Evolutionary conservation across 1,284 basidiomycete genomes (phyloP).

Genomic region (Fomitopsis palustris): DNA sequence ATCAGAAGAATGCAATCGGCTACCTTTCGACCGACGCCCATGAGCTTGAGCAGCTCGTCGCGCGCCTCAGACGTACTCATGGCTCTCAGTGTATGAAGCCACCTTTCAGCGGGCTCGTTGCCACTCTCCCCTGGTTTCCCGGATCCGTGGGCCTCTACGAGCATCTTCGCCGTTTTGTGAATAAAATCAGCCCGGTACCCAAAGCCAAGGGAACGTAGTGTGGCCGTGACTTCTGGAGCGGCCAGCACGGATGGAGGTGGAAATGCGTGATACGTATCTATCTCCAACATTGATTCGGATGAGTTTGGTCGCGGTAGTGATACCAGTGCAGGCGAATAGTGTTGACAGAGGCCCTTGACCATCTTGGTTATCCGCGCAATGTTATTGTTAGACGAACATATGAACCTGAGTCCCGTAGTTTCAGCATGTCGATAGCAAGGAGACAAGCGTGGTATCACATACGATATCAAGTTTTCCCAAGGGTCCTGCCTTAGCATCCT

Average conservation of each 20-base stretch:
- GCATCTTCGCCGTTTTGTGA: slow-evolving; percentile 76
- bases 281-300: not conserved
- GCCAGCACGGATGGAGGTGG: slow-evolving; percentile 75
- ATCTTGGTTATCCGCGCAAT: slow-evolving; percentile 90
- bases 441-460: slow-evolving; percentile 33
- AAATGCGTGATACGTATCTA: slow-evolving; percentile 74
- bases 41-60: slow-evolving; percentile 72
- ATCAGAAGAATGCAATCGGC: slow-evolving; percentile 95
- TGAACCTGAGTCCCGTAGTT: slow-evolving; percentile 62
- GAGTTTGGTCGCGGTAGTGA: slow-evolving; percentile 40
- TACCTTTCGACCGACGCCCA: slow-evolving; percentile 95
- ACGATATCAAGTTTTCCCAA: slow-evolving; percentile 94
- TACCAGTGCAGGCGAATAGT: slow-evolving; percentile 68
- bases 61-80: slow-evolving; percentile 59
- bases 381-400: slow-evolving; percentile 98
- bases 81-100: slow-evolving; percentile 57
- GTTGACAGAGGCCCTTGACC: slow-evolving; percentile 70
- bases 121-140: slow-evolving; percentile 15
- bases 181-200: slow-evolving; percentile 95
- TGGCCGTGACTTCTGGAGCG: slow-evolving; percentile 53
- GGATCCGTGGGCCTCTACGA: slow-evolving; percentile 55
- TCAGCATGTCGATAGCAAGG: too few species aligned
- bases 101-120: slow-evolving; percentile 51
- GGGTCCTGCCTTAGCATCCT: slow-evolving; percentile 89
- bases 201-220: slow-evolving; percentile 84